Conservation (phyloP, 1,284 basidiomycete species). For the Puccinia coronata region DNA sequence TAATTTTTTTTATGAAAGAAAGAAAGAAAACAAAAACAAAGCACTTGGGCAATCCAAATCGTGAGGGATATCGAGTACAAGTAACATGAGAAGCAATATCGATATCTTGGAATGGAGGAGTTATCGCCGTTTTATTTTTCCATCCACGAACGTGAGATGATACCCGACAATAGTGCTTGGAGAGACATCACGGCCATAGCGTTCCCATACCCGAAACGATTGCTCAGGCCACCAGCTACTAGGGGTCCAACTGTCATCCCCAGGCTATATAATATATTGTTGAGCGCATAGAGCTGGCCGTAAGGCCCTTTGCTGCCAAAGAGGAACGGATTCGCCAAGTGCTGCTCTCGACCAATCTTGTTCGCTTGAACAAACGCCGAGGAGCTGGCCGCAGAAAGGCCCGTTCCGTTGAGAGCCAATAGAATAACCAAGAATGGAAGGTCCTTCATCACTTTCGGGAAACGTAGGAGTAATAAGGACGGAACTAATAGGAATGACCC, state of each 20-base stretch:
- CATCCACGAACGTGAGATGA: slow-evolving; percentile 21
- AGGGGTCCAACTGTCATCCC: slow-evolving; percentile 48
- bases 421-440: slow-evolving; percentile 16
- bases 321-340: slow-evolving; percentile 2
- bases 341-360: slow-evolving; percentile 3
- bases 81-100: no score
- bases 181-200: slow-evolving; percentile 42
- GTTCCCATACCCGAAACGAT: slow-evolving; percentile 26
- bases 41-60: no score
- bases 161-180: slow-evolving; percentile 5
- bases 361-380: slow-evolving; percentile 44
- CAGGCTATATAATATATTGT: slow-evolving; percentile 43
- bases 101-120: neutral
- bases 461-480: slow-evolving; percentile 16
- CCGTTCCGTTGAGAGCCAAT: slow-evolving; percentile 33
- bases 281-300: slow-evolving; percentile 46
- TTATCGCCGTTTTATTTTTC: neutral
- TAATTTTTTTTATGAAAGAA: no score
- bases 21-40: no score
- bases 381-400: slow-evolving; percentile 31
- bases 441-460: slow-evolving; percentile 15
- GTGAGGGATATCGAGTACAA: no score
- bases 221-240: slow-evolving; percentile 3
- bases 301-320: slow-evolving; percentile 48
- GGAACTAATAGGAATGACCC: slow-evolving; percentile 31